Conservation (phyloP, 2,329 filamentous ascomycete genomes). For the Blastomyces gilchristii region DNA sequence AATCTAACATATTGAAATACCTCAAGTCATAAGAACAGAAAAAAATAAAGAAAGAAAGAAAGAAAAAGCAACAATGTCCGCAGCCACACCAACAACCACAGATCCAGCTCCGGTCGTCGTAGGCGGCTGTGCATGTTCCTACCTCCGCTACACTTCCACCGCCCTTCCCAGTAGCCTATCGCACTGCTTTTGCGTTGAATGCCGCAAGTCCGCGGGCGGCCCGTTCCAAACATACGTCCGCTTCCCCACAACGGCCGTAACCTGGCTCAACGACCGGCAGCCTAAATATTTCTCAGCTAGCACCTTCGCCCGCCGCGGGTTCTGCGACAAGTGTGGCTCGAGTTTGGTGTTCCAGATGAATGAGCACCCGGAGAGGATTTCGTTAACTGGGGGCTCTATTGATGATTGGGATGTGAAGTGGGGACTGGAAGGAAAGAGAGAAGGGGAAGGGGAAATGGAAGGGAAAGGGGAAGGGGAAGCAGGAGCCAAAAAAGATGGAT, state of each 20-base stretch:
- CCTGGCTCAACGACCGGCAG: constrained; percentile 26
- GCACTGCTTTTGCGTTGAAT: constrained; percentile 42
- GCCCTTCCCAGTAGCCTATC: constrained; percentile 27
- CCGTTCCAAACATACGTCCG: constrained; percentile 37
- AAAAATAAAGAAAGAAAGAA: neutral
- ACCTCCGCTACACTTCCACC: constrained; percentile 34
- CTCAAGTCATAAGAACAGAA: neutral
- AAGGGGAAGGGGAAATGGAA: too few species aligned
- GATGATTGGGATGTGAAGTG: constrained; percentile 32
- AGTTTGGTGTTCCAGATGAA: constrained; percentile 38
- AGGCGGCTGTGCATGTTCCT: constrained; percentile 38
- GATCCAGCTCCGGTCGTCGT: constrained; percentile 17
- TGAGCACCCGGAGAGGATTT: constrained; percentile 23
- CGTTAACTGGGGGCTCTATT: constrained; percentile 34
- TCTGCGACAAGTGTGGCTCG: constrained; percentile 39
- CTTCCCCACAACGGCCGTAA: constrained; percentile 28
- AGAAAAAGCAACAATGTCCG: neutral
- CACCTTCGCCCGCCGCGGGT: constrained; percentile 34
- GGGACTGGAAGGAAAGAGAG: constrained; percentile 12
- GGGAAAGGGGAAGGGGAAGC: neutral
- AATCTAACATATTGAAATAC: neutral
- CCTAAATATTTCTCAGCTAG: constrained; percentile 29
- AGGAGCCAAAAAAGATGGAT: constrained; percentile 14
- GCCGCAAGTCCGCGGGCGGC: constrained; percentile 40
- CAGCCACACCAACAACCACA: constrained; percentile 2